These are phyloP conservation scores for Zasmidium citrigriseum DNA, from an alignment of 2,329 filamentous ascomycete genomes.

Conservation along the genomic window DNA sequence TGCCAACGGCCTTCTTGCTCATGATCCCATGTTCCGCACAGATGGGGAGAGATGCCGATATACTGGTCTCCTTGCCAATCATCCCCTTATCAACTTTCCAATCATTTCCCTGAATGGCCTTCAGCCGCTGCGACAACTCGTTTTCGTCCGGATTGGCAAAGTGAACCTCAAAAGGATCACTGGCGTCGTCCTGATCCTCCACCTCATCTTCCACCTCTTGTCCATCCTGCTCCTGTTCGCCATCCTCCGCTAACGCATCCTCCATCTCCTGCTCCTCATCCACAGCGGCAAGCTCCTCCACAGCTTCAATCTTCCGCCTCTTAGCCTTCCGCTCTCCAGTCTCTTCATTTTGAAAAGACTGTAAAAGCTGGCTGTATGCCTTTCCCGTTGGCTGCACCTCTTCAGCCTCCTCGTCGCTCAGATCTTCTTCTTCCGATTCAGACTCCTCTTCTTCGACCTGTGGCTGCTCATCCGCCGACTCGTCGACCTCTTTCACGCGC, in stretches of 20 bases:
- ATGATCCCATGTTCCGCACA: constrained; percentile 7
- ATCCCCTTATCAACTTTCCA: constrained; percentile 43
- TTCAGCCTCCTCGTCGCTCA: constrained; percentile 35
- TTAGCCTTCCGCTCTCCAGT: constrained; percentile 50
- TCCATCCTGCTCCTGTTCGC: constrained; percentile 44
- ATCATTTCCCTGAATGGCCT: constrained; percentile 48
- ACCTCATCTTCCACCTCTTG: constrained; percentile 49
- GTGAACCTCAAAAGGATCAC: constrained; percentile 76
- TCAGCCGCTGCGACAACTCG: constrained; percentile 54
- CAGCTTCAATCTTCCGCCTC: constrained; percentile 52
- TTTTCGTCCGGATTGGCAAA: constrained; percentile 70
- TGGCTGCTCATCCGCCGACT: constrained; percentile 25
- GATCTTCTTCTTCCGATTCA: constrained; percentile 24
- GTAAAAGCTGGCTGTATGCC: constrained; percentile 60
- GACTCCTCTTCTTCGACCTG: constrained; percentile 22
- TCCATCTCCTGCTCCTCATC: constrained; percentile 23
- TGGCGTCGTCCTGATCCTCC: constrained; percentile 43
- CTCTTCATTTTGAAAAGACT: constrained; percentile 50
- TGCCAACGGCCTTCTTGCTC: constrained; percentile 3
- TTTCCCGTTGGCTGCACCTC: constrained; percentile 30
- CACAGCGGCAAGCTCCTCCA: constrained; percentile 3
- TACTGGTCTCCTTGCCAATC: constrained; percentile 14
- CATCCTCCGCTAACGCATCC: constrained; percentile 41
- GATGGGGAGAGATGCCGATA: constrained; percentile 22
- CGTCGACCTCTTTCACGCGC: constrained; percentile 34